These are phyloP conservation scores for Monosporozyma unispora DNA, from an alignment of 805 yeast genomes.

Conservation along the genomic window DNA sequence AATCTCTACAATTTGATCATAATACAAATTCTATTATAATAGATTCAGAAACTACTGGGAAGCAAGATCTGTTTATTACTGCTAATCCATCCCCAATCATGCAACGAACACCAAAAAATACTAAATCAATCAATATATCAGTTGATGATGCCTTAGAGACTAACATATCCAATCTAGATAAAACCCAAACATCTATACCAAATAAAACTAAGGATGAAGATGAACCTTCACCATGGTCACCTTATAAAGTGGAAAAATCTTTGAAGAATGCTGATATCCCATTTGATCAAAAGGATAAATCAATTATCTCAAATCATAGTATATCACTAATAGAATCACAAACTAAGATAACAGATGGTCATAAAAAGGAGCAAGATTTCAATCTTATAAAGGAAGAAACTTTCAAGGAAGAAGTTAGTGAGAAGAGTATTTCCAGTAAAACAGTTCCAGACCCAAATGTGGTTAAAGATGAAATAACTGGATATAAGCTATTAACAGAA, in stretches of 20 bases:
- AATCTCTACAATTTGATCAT: neutral
- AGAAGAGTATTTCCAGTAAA: no score
- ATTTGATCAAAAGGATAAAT: neutral
- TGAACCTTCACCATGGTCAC: constrained; percentile 21
- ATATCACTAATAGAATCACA: neutral
- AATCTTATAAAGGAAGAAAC: neutral
- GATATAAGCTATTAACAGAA: neutral
- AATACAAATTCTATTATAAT: neutral
- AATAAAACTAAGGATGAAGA: constrained; percentile 2
- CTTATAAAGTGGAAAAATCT: constrained; percentile 18
- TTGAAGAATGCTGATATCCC: constrained; percentile 2
- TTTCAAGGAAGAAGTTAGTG: neutral
- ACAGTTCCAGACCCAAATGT: neutral
- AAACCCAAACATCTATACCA: neutral
- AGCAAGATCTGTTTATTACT: constrained; percentile 4
- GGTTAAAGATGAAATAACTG: neutral
- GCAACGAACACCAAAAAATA: constrained; percentile 4
- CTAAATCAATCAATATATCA: neutral
- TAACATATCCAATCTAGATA: neutral
- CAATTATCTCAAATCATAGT: neutral
- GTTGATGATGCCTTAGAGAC: constrained; percentile 6
- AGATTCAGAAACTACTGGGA: constrained; percentile 1
- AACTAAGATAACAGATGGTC: no score
- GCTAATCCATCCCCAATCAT: constrained; percentile 1
- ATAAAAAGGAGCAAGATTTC: no score